phyloP scores from a whole-genome alignment of 805 yeast species.

The Millerozyma miso region DNA sequence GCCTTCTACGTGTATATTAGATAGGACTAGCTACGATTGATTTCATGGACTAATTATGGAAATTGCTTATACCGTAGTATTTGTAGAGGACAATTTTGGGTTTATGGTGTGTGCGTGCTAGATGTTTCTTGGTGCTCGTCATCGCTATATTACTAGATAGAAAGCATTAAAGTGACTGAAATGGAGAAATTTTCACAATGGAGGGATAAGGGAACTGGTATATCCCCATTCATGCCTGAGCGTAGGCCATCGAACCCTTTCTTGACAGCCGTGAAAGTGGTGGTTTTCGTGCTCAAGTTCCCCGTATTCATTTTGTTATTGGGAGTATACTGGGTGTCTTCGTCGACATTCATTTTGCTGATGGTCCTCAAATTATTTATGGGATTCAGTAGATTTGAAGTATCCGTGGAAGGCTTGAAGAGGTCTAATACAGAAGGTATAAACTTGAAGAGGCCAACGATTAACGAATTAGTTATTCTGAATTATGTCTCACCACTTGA shows the following conservation, averaged over 20 bases:
- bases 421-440: slow-evolving; percentile 34
- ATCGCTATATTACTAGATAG: not conserved
- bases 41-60: not conserved
- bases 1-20: slow-evolving; percentile 13
- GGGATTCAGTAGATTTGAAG: slow-evolving; percentile 34
- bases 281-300: slow-evolving; percentile 21
- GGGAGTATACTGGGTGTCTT: slow-evolving; percentile 10
- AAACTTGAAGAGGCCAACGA: slow-evolving; percentile 28
- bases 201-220: slow-evolving; percentile 92
- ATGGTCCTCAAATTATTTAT: slow-evolving; percentile 22
- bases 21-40: slow-evolving; percentile 10
- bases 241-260: not conserved
- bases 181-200: slow-evolving; percentile 84
- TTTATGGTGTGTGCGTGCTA: too few species aligned
- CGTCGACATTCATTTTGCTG: slow-evolving; percentile 17
- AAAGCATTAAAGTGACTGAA: not conserved
- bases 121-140: too few species aligned
- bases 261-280: not conserved
- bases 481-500: slow-evolving; percentile 62
- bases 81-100: too few species aligned
- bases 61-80: too few species aligned
- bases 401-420: slow-evolving; percentile 48
- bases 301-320: slow-evolving; percentile 23
- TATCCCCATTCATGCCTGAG: slow-evolving; percentile 76
- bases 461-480: slow-evolving; percentile 49